Evolutionary conservation across 2,329 filamentous ascomycete species (phyloP).

Genomic region (Rutstroemia sp.): DNA sequence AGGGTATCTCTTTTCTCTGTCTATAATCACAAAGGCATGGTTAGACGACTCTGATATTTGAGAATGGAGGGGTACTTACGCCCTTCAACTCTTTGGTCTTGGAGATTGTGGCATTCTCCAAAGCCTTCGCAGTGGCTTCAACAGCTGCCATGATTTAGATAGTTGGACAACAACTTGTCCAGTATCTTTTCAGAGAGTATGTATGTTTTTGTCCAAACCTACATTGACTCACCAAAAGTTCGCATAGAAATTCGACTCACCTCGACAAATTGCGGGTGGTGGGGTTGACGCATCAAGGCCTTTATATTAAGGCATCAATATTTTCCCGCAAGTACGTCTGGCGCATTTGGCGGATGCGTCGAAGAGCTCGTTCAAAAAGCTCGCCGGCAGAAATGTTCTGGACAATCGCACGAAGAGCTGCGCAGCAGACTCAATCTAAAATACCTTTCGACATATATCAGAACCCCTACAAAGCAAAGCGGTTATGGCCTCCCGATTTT

Average conservation of each 20-base stretch:
- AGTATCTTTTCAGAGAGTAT: constrained; percentile 5
- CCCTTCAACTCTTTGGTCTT: constrained; percentile 56
- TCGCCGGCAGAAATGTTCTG: constrained; percentile 34
- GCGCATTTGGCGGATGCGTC: too few species aligned
- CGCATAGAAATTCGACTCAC: constrained; percentile 6
- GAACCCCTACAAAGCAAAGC: constrained; percentile 59
- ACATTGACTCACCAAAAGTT: constrained; percentile 14
- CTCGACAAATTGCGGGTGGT: constrained; percentile 7
- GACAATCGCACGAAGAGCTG: constrained; percentile 37
- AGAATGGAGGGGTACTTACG: constrained; percentile 32
- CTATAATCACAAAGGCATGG: constrained; percentile 32
- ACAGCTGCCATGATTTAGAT: constrained; percentile 37
- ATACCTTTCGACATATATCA: constrained; percentile 31
- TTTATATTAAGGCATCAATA: constrained; percentile 2
- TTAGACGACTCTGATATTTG: constrained; percentile 14
- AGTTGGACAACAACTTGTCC: background rate
- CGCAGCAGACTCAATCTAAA: constrained; percentile 31
- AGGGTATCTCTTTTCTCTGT: constrained; percentile 84
- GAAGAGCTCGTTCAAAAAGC: constrained; percentile 16
- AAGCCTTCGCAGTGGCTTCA: constrained; percentile 34
- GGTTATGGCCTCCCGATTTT: constrained; percentile 74
- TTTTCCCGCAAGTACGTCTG: background rate
- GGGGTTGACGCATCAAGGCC: constrained; percentile 11
- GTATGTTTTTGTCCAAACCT: background rate
- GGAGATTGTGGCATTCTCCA: constrained; percentile 45